Evolutionary conservation across 345 rosid species (phyloP), one percentile per base, ranked within the genome.

Genomic region (Microthlaspi erraticum): DNA sequence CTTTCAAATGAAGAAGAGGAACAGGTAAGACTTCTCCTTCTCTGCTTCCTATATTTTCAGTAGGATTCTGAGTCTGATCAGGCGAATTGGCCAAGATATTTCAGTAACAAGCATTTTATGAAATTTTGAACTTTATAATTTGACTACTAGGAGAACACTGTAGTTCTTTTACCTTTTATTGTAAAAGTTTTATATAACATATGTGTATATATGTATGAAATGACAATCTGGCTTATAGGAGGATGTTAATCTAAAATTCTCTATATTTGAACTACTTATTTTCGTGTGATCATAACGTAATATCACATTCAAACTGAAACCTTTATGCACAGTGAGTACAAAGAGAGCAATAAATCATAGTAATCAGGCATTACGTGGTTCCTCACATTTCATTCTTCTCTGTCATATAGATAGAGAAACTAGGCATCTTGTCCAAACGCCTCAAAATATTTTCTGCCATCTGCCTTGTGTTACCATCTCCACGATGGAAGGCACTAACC

Each of bases 401-500:
- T 74, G 80, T 57, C 50, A 82, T 70, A 67, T 50, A 34, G 74
- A 86, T 64, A 39, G 81, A 81, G 60, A 72, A 76, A 70, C 60
- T 75, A 45, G 96, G 94, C 86, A 86, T 82, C 88, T 81, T 85
- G 66, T 93, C 89, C 77, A 93, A 71, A 77, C 81, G 87, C 78
- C 84, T 78, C 71, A 93, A 68, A 62, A 91, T 83, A 72, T 84
- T 87, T 78, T 91, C 96, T 33, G 98, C 98, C 74, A 86, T 85
- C 81, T 86, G 91, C 81, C 83, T 88, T 17, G 96, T 87, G 59
- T 78, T 71, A 39, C 82, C 84, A 66, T 87, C 87, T 19, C 96
- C 96, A 18, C 86, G 88, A 67, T 88, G 98, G 56, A 90, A 87
- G 43, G 94, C 87, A 71, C 83, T 79, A 60, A 91, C 80, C 82